Percentiles rank a stretch among this genome's conserved stretches.
These are phyloP conservation scores for Picochlorum costavermella DNA, from an alignment of 139 green algal genomes.

Conservation along the genomic window DNA sequence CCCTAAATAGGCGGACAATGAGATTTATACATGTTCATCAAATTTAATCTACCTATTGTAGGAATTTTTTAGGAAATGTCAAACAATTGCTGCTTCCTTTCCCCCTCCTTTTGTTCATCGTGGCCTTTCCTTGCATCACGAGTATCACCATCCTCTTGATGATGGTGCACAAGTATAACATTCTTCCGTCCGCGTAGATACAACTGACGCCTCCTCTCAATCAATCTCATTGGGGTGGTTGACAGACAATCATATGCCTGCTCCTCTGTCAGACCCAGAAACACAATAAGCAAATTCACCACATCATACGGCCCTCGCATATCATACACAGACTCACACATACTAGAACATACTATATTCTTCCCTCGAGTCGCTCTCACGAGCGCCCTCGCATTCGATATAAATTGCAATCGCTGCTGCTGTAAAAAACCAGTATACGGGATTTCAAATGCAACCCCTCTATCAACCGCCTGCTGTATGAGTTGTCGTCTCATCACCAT, in stretches of 20 bases:
- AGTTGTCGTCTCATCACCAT: conserved; percentile 25
- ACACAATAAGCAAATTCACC: conserved; percentile 34
- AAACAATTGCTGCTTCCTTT: too few relatives aligned
- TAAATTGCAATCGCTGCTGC: conserved; percentile 32
- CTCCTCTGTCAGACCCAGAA: conserved; percentile 43
- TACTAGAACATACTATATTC: conserved; percentile 48
- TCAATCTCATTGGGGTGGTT: neutral
- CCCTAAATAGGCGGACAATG: too few relatives aligned
- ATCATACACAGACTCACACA: conserved; percentile 40
- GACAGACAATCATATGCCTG: conserved; percentile 36
- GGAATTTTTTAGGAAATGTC: too few relatives aligned
- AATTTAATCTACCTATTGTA: too few relatives aligned
- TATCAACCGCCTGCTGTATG: conserved; percentile 34
- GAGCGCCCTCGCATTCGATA: conserved; percentile 45
- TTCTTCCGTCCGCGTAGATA: too few relatives aligned
- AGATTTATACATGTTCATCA: too few relatives aligned
- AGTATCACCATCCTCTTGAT: too few relatives aligned
- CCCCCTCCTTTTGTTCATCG: too few relatives aligned
- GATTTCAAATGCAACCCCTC: conserved; percentile 62
- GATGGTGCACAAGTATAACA: too few relatives aligned
- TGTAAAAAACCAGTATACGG: conserved; percentile 26
- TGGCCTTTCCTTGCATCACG: too few relatives aligned
- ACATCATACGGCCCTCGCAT: conserved; percentile 52
- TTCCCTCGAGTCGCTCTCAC: conserved; percentile 33
- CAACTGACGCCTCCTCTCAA: too few relatives aligned